A percentile compares a stretch with the other conserved stretches of the same genome.
Conservation (phyloP, 805 yeast genomes). For the Yamadazyma philogaea region DNA sequence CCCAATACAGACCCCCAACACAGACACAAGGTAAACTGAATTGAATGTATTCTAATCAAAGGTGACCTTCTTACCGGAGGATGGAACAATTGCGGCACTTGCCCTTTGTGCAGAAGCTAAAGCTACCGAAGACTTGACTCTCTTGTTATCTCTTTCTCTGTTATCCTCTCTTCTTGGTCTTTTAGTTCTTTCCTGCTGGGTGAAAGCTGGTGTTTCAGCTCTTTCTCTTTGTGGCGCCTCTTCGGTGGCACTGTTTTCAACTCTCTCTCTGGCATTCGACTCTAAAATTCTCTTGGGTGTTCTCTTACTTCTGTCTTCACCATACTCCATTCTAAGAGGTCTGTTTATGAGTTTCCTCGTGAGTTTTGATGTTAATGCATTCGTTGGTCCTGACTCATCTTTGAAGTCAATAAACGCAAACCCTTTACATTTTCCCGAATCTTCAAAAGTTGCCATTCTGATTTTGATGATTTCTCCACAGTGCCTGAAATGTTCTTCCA, state of each 20-base stretch:
- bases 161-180: conserved; percentile 17
- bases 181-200: conserved; percentile 5
- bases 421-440: conserved; percentile 93
- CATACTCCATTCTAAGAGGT: conserved; percentile 81
- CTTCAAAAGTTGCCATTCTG: conserved; percentile 98
- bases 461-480: conserved; percentile 84
- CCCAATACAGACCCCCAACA: conserved; percentile 1
- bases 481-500: conserved; percentile 80
- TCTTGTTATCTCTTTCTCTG: conserved; percentile 23
- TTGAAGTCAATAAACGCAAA: conserved; percentile 89
- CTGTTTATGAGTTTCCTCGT: conserved; percentile 69
- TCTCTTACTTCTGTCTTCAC: conserved; percentile 89
- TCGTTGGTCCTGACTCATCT: conserved; percentile 76
- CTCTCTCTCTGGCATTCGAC: conserved; percentile 11
- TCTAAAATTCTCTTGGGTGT: conserved; percentile 40
- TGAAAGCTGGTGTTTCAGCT: conserved; percentile 1
- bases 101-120: conserved; percentile 86
- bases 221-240: not conserved
- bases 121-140: conserved; percentile 77
- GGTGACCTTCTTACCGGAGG: conserved; percentile 82
- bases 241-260: conserved; percentile 1
- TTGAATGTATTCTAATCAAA: conserved; percentile 46
- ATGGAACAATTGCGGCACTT: conserved; percentile 81
- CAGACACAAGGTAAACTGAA: not conserved
- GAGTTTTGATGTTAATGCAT: conserved; percentile 70